Conservation (phyloP, 805 yeast species). For the Debaryomyces hansenii region DNA sequence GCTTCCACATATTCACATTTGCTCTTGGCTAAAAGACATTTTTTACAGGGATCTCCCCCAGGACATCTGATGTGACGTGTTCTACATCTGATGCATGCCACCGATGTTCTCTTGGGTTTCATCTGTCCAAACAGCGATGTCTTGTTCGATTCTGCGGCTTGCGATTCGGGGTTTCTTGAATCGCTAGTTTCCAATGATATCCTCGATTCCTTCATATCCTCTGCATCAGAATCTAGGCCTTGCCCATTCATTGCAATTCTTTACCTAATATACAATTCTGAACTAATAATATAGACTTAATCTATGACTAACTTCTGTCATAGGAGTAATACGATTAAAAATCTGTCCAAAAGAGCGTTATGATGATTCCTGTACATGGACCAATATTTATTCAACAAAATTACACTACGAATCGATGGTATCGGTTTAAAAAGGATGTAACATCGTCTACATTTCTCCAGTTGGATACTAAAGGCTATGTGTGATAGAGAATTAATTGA, state of each 20-base stretch:
- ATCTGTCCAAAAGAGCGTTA: no score
- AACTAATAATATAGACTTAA: no score
- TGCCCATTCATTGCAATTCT: neutral
- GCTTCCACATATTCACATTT: constrained; percentile 73
- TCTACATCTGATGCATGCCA: constrained; percentile 66
- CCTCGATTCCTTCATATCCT: neutral
- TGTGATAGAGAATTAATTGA: no score
- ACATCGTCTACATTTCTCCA: no score
- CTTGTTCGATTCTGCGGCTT: neutral
- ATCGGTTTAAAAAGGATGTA: no score
- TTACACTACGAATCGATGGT: no score
- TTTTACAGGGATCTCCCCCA: constrained; percentile 72
- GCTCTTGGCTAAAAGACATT: constrained; percentile 55
- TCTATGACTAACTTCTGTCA: no score
- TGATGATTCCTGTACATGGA: no score
- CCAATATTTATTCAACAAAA: no score
- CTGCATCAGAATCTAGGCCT: neutral
- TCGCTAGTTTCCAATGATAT: neutral
- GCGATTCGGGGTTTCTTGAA: neutral
- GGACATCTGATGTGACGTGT: constrained; percentile 75
- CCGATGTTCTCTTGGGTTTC: constrained; percentile 31
- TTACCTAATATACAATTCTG: neutral
- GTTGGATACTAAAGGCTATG: no score
- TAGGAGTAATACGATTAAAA: no score
- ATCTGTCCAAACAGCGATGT: neutral